phyloP scores from a whole-genome alignment of 805 yeast species.

The Ogataea philodendri region DNA sequence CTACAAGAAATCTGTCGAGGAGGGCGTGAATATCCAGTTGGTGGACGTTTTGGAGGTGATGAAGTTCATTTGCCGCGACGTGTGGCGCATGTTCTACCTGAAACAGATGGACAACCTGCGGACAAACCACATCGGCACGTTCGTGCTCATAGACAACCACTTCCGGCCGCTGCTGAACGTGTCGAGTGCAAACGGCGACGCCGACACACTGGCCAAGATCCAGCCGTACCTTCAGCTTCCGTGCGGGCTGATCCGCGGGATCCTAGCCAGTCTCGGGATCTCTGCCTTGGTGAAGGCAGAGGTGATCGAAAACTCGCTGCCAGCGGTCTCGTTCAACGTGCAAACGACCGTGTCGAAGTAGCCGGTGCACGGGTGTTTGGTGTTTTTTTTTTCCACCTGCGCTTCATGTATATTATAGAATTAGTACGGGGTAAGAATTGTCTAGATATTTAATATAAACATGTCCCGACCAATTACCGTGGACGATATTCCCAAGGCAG shows the following conservation, averaged over 20 bases:
- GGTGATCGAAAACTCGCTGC: constrained; percentile 46
- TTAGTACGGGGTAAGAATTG: constrained; percentile 10
- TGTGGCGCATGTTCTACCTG: constrained; percentile 76
- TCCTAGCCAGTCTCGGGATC: constrained; percentile 65
- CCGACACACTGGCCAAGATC: constrained; percentile 45
- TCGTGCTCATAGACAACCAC: constrained; percentile 68
- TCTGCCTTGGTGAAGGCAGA: constrained; percentile 67
- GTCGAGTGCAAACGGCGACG: constrained; percentile 42
- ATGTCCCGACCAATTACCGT: constrained; percentile 23
- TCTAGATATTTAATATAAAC: background rate
- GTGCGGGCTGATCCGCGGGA: constrained; percentile 73
- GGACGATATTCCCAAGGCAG: constrained; percentile 28
- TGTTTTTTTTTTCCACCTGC: too few species aligned
- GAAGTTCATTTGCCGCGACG: constrained; percentile 90
- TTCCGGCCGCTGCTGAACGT: constrained; percentile 55
- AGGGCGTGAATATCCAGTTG: constrained; percentile 34
- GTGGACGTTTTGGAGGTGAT: constrained; percentile 74
- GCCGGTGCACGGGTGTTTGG: constrained; percentile 13
- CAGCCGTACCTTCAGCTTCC: constrained; percentile 64
- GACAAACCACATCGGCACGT: constrained; percentile 87
- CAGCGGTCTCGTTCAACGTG: constrained; percentile 71
- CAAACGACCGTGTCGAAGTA: constrained; percentile 41
- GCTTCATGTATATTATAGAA: background rate
- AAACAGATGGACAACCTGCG: constrained; percentile 90
- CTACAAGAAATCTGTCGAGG: constrained; percentile 24